These are phyloP conservation scores for Leccinum ochraceum DNA, from an alignment of 768 basidiomycete species.

Conservation along the genomic window DNA sequence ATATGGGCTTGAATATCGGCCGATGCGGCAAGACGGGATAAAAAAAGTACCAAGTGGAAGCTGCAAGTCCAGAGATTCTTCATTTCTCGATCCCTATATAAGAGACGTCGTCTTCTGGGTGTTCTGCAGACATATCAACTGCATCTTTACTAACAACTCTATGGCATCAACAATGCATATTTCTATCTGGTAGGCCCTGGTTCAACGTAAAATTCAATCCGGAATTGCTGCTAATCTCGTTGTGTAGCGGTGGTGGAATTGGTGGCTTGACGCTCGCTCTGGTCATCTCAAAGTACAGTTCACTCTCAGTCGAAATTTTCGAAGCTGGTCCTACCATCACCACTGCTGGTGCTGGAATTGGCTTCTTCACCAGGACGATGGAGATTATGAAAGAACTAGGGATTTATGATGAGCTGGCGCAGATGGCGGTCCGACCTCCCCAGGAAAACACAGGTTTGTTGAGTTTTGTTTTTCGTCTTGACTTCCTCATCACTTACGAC, in stretches of 20 bases:
- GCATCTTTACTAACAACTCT: not conserved
- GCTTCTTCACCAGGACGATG: conserved; percentile 49
- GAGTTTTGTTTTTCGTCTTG: not conserved
- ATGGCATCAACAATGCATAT: conserved; percentile 17
- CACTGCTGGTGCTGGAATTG: conserved; percentile 49
- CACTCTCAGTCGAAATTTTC: conserved; percentile 40
- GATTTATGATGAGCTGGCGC: conserved; percentile 35
- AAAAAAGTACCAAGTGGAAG: not conserved
- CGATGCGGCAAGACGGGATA: not conserved
- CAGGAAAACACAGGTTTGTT: conserved; percentile 22
- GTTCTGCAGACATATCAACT: not conserved
- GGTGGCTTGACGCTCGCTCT: conserved; percentile 38
- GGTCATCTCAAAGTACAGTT: conserved; percentile 27
- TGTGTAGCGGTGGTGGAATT: conserved; percentile 41
- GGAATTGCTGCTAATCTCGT: not conserved
- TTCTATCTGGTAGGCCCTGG: conserved; percentile 17
- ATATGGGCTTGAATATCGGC: not conserved
- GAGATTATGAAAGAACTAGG: conserved; percentile 41
- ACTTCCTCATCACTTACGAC: not conserved
- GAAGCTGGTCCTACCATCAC: conserved; percentile 41
- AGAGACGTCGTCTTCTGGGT: not conserved
- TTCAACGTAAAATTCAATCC: not conserved
- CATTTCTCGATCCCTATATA: not conserved
- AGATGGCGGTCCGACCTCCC: conserved; percentile 17
- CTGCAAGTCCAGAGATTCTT: not conserved